Evolutionary conservation across 805 yeast species (phyloP).

Genomic region (Metschnikowia picachoensis): DNA sequence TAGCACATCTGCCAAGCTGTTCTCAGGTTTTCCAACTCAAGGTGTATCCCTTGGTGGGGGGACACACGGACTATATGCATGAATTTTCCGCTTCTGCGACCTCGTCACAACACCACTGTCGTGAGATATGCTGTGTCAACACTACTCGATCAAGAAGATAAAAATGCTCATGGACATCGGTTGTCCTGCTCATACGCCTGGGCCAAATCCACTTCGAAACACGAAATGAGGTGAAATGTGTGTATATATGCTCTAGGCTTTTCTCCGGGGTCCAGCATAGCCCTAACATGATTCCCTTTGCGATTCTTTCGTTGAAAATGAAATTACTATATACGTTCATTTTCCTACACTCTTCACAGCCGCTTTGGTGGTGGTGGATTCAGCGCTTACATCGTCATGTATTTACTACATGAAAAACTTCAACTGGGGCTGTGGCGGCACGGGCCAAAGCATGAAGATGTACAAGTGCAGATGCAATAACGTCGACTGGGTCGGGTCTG

Average conservation of each 20-base stretch:
- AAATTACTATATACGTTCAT: neutral
- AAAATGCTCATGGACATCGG: constrained; percentile 2
- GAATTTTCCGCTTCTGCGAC: too few species aligned
- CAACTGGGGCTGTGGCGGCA: constrained; percentile 21
- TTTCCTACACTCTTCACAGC: constrained; percentile 2
- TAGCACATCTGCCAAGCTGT: too few species aligned
- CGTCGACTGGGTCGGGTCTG: constrained; percentile 20
- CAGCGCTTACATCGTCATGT: constrained; percentile 18
- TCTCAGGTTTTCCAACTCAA: too few species aligned
- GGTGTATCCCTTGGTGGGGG: too few species aligned
- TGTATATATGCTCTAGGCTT: too few species aligned
- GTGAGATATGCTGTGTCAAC: too few species aligned
- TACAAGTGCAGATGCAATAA: constrained; percentile 18
- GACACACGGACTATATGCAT: too few species aligned
- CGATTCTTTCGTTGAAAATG: neutral
- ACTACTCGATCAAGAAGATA: constrained; percentile 1
- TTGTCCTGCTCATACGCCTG: neutral
- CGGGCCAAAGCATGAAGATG: constrained; percentile 19
- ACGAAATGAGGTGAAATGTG: too few species aligned
- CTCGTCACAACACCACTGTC: too few species aligned
- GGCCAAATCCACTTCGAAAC: too few species aligned
- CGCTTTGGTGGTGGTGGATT: constrained; percentile 16
- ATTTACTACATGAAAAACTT: constrained; percentile 18
- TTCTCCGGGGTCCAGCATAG: too few species aligned
- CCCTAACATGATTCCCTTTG: too few species aligned